These are phyloP conservation scores for Aspergillus hiratsukae DNA, from an alignment of 2,329 filamentous ascomycete genomes.

Conservation along the genomic window DNA sequence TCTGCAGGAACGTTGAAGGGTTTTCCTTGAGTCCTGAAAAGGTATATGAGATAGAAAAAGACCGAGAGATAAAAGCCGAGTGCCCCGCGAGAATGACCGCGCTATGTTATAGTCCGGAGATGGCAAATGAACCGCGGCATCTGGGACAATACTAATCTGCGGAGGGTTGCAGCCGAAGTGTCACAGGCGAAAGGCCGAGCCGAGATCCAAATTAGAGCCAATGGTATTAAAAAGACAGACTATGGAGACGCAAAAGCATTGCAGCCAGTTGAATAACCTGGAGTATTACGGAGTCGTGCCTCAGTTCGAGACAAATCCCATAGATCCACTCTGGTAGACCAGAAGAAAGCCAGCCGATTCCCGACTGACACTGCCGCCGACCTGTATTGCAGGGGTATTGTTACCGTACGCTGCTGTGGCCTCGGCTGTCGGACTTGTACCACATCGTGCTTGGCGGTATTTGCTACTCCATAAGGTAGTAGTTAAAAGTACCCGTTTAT, in stretches of 20 bases:
- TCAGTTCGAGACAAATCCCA: neutral
- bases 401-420: slow-evolving; percentile 21
- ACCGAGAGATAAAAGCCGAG: neutral
- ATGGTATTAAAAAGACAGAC: neutral
- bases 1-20: neutral
- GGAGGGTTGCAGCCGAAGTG: neutral
- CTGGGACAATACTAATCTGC: neutral
- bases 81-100: neutral
- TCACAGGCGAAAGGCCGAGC: slow-evolving; percentile 5
- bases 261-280: no score
- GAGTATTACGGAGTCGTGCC: neutral
- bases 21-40: neutral
- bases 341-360: neutral
- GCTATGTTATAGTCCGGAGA: neutral
- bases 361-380: slow-evolving; percentile 25
- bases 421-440: slow-evolving; percentile 20
- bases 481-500: no score
- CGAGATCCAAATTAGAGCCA: slow-evolving; percentile 4
- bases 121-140: slow-evolving; percentile 8
- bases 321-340: neutral
- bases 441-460: no score
- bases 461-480: no score
- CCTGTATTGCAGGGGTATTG: slow-evolving; percentile 15
- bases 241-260: neutral
- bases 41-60: neutral